A percentile compares a stretch with the other conserved stretches of the same genome.
Evolutionary conservation across 2,329 filamentous ascomycete species (phyloP).

Genomic region (Aspergillus caelatus): DNA sequence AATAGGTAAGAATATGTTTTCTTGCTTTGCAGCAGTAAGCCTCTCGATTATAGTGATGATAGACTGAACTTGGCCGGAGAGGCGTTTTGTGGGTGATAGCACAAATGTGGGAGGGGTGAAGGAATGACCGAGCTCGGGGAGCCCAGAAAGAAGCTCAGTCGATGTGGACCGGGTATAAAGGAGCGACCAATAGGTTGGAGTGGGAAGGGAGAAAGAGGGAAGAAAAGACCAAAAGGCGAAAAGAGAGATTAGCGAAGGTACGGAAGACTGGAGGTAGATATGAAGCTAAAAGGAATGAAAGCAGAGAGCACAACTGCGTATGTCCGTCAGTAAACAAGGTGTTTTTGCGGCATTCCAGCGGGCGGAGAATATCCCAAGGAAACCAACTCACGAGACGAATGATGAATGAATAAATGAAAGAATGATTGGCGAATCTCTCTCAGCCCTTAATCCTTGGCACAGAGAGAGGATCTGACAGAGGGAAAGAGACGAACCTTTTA

Average conservation of each 20-base stretch:
- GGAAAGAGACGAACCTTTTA: conserved; percentile 5
- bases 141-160: neutral
- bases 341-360: conserved; percentile 11
- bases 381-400: neutral
- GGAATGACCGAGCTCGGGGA: conserved; percentile 12
- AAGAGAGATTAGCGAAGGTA: conserved; percentile 1
- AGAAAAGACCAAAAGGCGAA: conserved; percentile 12
- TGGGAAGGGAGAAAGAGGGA: conserved; percentile 10
- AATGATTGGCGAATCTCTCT: conserved; percentile 11
- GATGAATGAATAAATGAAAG: neutral
- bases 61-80: conserved; percentile 3
- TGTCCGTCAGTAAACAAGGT: conserved; percentile 8
- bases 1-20: neutral
- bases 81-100: conserved; percentile 13
- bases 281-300: conserved; percentile 8
- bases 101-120: conserved; percentile 15
- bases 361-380: conserved; percentile 10
- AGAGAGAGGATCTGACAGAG: conserved; percentile 12
- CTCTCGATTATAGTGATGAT: neutral
- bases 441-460: conserved; percentile 4
- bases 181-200: conserved; percentile 3
- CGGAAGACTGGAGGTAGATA: conserved; percentile 9
- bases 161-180: neutral
- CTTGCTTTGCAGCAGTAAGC: neutral
- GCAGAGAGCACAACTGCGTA: conserved; percentile 8